Conservation (phyloP, 495 filamentous ascomycete genomes). For the Daldinia decipiens region DNA sequence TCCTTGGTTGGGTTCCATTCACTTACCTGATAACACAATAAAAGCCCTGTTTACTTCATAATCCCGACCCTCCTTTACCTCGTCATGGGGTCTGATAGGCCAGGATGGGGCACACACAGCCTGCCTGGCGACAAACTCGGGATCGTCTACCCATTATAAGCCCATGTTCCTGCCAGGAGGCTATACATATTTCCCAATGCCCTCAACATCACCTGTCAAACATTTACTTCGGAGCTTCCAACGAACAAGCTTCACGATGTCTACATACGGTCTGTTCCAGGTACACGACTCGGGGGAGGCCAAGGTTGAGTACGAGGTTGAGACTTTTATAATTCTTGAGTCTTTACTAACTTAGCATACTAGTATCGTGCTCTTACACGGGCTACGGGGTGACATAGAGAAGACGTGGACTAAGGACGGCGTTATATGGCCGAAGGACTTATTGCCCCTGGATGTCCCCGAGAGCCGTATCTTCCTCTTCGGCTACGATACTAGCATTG, state of each 20-base stretch:
- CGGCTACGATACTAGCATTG: neutral
- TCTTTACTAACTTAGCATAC: neutral
- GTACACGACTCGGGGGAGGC: neutral
- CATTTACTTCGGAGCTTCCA: neutral
- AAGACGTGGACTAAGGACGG: neutral
- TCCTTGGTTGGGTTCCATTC: neutral
- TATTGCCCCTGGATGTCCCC: neutral
- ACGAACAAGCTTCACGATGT: neutral
- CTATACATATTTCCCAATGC: neutral
- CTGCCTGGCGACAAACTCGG: neutral
- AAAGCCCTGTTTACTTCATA: neutral
- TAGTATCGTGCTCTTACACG: constrained; percentile 3
- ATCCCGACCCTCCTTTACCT: neutral
- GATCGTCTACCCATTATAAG: neutral
- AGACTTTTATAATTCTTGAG: neutral
- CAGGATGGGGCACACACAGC: neutral
- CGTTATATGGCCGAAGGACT: neutral
- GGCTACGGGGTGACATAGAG: neutral
- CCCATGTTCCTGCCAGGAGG: neutral
- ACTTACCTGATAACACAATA: neutral
- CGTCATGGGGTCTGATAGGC: neutral
- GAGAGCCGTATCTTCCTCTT: neutral
- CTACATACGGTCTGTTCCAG: neutral
- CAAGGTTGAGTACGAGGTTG: neutral
- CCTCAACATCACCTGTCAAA: neutral